Conservation (phyloP, 2,329 filamentous ascomycete genomes). For the Verticillium nubilum region DNA sequence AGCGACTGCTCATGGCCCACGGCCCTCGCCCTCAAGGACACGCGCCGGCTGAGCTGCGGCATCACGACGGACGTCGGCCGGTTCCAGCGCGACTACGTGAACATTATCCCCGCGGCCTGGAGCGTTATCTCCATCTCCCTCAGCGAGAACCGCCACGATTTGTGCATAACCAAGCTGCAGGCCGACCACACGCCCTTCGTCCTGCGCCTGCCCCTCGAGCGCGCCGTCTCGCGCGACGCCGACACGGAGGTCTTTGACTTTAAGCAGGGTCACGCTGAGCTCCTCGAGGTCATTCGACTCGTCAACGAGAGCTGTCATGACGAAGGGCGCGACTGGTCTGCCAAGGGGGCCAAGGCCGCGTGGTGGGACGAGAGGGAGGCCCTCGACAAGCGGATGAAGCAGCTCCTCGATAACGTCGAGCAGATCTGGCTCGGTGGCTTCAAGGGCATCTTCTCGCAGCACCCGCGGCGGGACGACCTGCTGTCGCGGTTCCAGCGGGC, state of each 20-base stretch:
- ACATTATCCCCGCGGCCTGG: constrained; percentile 80
- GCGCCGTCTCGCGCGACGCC: constrained; percentile 74
- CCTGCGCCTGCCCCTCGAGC: constrained; percentile 75
- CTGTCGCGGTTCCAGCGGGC: constrained; percentile 71
- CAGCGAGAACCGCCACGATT: constrained; percentile 74
- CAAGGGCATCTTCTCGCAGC: constrained; percentile 84
- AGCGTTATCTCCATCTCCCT: constrained; percentile 80
- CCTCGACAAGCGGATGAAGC: constrained; percentile 70
- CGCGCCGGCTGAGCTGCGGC: constrained; percentile 37
- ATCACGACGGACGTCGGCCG: constrained; percentile 47
- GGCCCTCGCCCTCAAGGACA: constrained; percentile 11
- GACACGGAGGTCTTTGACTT: constrained; percentile 80
- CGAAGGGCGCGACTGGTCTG: constrained; percentile 60
- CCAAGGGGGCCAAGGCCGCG: constrained; percentile 68
- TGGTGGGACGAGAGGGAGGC: constrained; percentile 89
- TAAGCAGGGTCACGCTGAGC: constrained; percentile 69
- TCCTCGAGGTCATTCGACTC: constrained; percentile 73
- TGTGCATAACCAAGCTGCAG: constrained; percentile 84
- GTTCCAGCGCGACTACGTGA: constrained; percentile 77
- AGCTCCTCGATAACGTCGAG: constrained; percentile 80
- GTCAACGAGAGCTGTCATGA: constrained; percentile 82
- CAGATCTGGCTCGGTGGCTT: constrained; percentile 94
- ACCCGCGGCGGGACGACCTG: constrained; percentile 54
- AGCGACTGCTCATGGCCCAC: constrained; percentile 30
- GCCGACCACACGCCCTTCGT: constrained; percentile 75